These are phyloP conservation scores for Penicillium coffeae DNA, from an alignment of 495 filamentous ascomycete species.

Conservation along the genomic window DNA sequence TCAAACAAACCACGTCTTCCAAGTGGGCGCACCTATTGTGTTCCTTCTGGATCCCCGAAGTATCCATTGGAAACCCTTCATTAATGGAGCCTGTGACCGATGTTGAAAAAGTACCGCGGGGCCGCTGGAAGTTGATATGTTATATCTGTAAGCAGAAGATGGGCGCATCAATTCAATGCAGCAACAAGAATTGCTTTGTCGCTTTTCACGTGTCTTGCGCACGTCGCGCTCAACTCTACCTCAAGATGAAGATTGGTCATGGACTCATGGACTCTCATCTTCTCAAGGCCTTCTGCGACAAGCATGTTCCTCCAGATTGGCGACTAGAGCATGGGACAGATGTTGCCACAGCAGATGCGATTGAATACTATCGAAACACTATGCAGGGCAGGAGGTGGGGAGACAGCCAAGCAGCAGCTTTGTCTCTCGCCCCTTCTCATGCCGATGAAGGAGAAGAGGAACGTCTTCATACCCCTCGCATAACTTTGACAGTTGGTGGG, in stretches of 20 bases:
- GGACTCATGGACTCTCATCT: conserved; percentile 86
- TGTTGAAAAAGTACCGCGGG: conserved; percentile 92
- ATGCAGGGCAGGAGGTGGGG: conserved; percentile 89
- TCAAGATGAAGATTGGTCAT: conserved; percentile 94
- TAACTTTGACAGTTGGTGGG: conserved; percentile 61
- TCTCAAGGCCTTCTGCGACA: conserved; percentile 93
- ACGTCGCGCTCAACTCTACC: conserved; percentile 76
- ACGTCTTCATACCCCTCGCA: conserved; percentile 38
- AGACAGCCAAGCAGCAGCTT: conserved; percentile 81
- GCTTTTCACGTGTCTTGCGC: conserved; percentile 99
- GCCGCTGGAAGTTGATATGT: conserved; percentile 87
- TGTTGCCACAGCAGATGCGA: conserved; percentile 59
- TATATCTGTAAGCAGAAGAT: conserved; percentile 97
- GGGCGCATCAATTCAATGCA: conserved; percentile 98
- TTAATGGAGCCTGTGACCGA: conserved; percentile 99
- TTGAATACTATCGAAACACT: conserved; percentile 78
- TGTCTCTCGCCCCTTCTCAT: conserved; percentile 67
- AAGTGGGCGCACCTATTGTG: conserved; percentile 97
- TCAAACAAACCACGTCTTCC: conserved; percentile 93
- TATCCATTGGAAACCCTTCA: conserved; percentile 89
- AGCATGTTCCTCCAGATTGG: conserved; percentile 90
- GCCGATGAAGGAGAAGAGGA: conserved; percentile 35
- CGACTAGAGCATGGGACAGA: conserved; percentile 78
- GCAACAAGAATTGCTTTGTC: conserved; percentile 93
- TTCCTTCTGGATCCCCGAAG: conserved; percentile 97